Base-by-base conservation (phyloP, 371 early-diverging fungal species). In the Batkoa obscura region DNA sequence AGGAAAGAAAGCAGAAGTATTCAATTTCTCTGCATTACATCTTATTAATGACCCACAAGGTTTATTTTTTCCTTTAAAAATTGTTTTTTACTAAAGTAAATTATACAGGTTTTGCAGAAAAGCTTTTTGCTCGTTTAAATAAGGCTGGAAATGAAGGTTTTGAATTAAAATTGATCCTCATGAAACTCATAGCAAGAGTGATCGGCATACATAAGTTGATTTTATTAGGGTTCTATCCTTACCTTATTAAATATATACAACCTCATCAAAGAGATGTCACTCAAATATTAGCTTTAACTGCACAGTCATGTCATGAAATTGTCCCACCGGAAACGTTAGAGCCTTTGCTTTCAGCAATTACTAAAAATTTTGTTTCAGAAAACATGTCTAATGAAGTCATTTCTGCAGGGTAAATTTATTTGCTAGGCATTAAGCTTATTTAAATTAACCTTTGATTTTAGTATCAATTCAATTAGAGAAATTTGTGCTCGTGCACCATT, bases 231-330 rank as follows among this genome's bases (percentile, higher is more conserved):
- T 86, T 95, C 62, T 94, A 94, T 73, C 80, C 92, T 13, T 85
- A 80, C 65, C 65, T 88, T 41, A 73, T 88, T 66, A 79, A 87
- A 53, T 95, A 91, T 64, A 70, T 96, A 15, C 85, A 90, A 61
- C 96, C 97, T 9, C 84, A 87, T 56, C 95, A 96, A 64, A 72
- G 79, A 47, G 90, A 95, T 61, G 92, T 94, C 0, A 91, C 94
- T 34, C 72, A 75, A 68, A 83, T 96, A n/a, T 70, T 96, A 43
- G 94, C 90, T 9, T 78, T 81, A 58, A 69, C 83, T 37, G 95
- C 95, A 17, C 95, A 94, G 63, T 81, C 88, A 8, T 74, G 83
- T 6, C 95, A 97, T 65, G 78, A 88, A 6, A 70, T 95, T 6
- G 82, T 91, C 2, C 95, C 97, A 34, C 93, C 95, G 2, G 97